Base-by-base conservation (phyloP, 1,284 basidiomycete species). In the Sanguinoderma infundibulare region DNA sequence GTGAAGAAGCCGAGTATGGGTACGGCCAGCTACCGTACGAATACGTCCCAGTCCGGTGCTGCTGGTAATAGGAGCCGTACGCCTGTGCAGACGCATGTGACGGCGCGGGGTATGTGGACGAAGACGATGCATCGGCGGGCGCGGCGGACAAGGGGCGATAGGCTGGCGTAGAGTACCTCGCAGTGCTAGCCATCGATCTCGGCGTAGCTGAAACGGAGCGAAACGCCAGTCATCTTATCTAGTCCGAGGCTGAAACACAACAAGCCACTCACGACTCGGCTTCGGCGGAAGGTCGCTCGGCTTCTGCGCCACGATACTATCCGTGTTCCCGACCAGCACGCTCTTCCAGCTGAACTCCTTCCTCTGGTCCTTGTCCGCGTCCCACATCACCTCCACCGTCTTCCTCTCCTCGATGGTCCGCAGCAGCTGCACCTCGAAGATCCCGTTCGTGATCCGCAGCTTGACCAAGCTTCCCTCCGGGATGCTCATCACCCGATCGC, bases 301-400 rank as follows among this genome's bases (percentile, higher is more conserved):
- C 68, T 87, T 90, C 69, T 89, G 87, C 55, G 82, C 82, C 15
- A 90, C 81, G 49, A 81, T 68, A 6, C 61, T 70, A 10, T 78
- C 78, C 8, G 70, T 74, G 44, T 73, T 74, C 5, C 90, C 89
- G 17, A 92, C 81, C 20, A 51, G 10, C 20, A 93, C 84, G 67
- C 86, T 89, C 22, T 86, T 84, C 91, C 91, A 93, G 72, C 90
- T 92, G 71, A 93, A 91, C 71, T 91, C 90, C 57, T 84, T 80
- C 74, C 85, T 88, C 39, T 84, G 42, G 9, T 82, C 88, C 34
- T 85, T 80, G 69, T 92, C 91, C 5, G 49, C 49, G 34, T 51
- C 49, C 90, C 91, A 93, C 1, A 91, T 73, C n/a, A 95, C 92
- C 69, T 91, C 87, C 0, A 95, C 86, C 10, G 85, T 86, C 54